A percentile compares a stretch with the other conserved stretches of the same genome.
phyloP scores from a whole-genome alignment of 78 protist species.

The Ministeria vibrans region DNA sequence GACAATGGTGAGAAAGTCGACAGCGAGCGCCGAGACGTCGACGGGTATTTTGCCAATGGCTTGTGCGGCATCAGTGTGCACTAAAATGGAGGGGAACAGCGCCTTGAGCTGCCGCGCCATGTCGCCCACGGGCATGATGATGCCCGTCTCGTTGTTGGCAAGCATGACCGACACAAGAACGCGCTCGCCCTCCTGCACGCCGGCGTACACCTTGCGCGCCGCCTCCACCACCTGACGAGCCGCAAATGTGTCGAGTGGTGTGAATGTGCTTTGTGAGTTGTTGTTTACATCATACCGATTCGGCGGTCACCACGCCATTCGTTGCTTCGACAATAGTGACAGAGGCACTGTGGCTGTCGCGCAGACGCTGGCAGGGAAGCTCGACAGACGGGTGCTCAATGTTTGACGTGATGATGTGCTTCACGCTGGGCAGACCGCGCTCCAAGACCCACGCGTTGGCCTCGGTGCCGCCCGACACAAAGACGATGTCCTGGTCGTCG shows the following conservation, averaged over 20 bases:
- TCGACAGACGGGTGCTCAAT: neutral
- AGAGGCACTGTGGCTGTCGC: neutral
- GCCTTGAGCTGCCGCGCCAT: neutral
- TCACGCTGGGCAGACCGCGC: neutral
- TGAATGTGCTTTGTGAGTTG: neutral
- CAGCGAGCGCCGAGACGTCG: conserved; percentile 9
- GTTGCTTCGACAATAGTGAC: neutral
- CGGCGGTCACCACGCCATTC: neutral
- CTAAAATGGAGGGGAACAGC: neutral
- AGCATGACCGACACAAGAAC: conserved; percentile 29
- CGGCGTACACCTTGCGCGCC: neutral
- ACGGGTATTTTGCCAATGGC: conserved; percentile 40
- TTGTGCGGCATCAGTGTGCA: conserved; percentile 68
- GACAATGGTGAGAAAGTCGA: conserved; percentile 32
- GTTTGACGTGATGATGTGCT: conserved; percentile 4
- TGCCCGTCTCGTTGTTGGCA: conserved; percentile 48
- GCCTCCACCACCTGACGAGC: too few species aligned
- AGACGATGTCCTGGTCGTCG: neutral
- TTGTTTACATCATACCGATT: neutral
- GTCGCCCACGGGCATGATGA: conserved; percentile 3
- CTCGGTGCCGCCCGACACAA: conserved; percentile 41
- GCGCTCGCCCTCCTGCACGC: neutral
- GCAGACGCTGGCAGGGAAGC: neutral
- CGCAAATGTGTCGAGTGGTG: too few species aligned
- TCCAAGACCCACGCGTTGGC: conserved; percentile 28